Evolutionary conservation across 768 basidiomycete genomes (phyloP).

Genomic region (Tephrocybe sp.): DNA sequence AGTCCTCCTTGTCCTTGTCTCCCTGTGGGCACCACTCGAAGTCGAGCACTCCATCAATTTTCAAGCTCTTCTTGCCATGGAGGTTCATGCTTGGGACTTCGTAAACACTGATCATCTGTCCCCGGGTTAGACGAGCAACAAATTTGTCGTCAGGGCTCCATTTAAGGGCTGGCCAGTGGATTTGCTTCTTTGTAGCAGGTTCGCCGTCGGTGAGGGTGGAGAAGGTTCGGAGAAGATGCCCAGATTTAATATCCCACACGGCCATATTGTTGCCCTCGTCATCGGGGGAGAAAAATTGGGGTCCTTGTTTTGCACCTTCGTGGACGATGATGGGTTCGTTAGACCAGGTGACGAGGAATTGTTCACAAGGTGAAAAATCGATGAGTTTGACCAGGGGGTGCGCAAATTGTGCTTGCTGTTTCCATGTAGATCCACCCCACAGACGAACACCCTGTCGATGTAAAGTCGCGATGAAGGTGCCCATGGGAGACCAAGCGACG

Average conservation of each 20-base stretch:
- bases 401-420: constrained; percentile 85
- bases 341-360: constrained; percentile 97
- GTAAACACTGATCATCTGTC: constrained; percentile 94
- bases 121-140: constrained; percentile 84
- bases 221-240: constrained; percentile 90
- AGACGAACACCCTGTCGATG: constrained; percentile 94
- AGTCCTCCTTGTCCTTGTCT: constrained; percentile 82
- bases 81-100: constrained; percentile 93
- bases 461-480: constrained; percentile 91
- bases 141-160: constrained; percentile 98
- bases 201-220: constrained; percentile 61
- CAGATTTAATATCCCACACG: constrained; percentile 98
- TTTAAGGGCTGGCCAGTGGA: constrained; percentile 94
- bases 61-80: constrained; percentile 94
- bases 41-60: constrained; percentile 95
- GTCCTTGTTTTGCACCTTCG: constrained; percentile 76
- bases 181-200: constrained; percentile 67
- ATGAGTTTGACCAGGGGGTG: constrained; percentile 94
- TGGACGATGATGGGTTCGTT: constrained; percentile 88
- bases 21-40: constrained; percentile 98
- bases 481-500: constrained; percentile 94
- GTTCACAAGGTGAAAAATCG: constrained; percentile 96
- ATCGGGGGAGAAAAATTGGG: constrained; percentile 84
- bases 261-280: constrained; percentile 97
- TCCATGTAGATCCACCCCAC: constrained; percentile 94